These are phyloP conservation scores for Craspedostauros australis DNA, from an alignment of 108 stramenopile genomes.

Conservation along the genomic window DNA sequence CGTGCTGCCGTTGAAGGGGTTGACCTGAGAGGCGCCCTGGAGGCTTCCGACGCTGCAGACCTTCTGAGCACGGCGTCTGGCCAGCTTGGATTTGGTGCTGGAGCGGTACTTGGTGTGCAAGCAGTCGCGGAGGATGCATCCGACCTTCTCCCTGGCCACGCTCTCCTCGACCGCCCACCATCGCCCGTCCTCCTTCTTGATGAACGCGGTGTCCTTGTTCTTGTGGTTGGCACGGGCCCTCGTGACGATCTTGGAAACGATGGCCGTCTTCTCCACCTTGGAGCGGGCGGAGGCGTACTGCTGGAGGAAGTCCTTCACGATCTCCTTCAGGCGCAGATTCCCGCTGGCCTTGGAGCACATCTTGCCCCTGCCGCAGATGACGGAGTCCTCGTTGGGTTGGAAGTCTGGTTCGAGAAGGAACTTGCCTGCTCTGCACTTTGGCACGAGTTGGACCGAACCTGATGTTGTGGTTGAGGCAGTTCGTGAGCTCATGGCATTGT, in stretches of 20 bases:
- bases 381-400: constrained; percentile 6
- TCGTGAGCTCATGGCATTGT: too few relatives aligned
- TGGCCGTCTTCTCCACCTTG: constrained; percentile 2
- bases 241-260: constrained; percentile 9
- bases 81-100: constrained; percentile 17
- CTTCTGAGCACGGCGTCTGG: constrained; percentile 10
- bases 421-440: background rate
- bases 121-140: constrained; percentile 8
- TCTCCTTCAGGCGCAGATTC: constrained; percentile 4
- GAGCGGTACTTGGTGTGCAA: constrained; percentile 17
- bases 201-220: too few relatives aligned
- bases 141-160: constrained; percentile 15
- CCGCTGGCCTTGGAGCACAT: constrained; percentile 5
- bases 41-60: too few relatives aligned
- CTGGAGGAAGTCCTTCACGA: constrained; percentile 4
- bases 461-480: too few relatives aligned
- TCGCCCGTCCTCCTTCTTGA: constrained; percentile 13
- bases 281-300: constrained; percentile 1
- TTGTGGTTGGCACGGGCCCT: constrained; percentile 3
- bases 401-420: constrained; percentile 2
- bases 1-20: too few relatives aligned
- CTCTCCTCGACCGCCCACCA: constrained; percentile 20
- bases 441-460: too few relatives aligned
- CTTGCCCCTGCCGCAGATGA: constrained; percentile 10
- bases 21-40: too few relatives aligned